A percentile compares a stretch with the other conserved stretches of the same genome.
Conservation (phyloP, 2,329 filamentous ascomycete species). For the Diplodia seriata region DNA sequence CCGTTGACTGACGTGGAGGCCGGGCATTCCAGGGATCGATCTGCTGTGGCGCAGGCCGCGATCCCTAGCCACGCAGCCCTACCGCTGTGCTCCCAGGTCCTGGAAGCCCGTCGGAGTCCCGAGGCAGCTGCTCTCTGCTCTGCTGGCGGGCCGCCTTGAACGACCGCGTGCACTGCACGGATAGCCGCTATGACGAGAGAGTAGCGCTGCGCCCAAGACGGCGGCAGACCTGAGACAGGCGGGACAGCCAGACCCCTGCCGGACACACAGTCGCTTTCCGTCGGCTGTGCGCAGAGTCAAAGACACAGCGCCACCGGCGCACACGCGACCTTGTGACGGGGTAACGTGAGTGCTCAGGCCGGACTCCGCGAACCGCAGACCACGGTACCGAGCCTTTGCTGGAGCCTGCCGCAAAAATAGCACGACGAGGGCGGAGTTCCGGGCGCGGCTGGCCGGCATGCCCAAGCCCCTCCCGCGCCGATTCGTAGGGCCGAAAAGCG, state of each 20-base stretch:
- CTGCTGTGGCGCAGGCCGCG: constrained; percentile 3
- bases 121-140: background rate
- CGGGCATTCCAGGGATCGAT: constrained; percentile 15
- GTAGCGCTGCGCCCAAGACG: background rate
- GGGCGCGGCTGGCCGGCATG: constrained; percentile 11
- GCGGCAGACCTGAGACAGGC: constrained; percentile 14
- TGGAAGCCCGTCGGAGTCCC: background rate
- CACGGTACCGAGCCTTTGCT: background rate
- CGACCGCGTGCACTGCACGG: background rate
- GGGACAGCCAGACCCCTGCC: constrained; percentile 4
- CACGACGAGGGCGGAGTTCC: constrained; percentile 7
- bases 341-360: constrained; percentile 20
- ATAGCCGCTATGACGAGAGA: background rate
- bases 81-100: background rate
- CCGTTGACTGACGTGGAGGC: constrained; percentile 27
- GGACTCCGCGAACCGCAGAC: constrained; percentile 10
- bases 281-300: constrained; percentile 9
- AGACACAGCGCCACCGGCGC: constrained; percentile 9
- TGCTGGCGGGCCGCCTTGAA: no score
- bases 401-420: constrained; percentile 22
- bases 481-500: constrained; percentile 21
- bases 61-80: constrained; percentile 15
- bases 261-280: constrained; percentile 12
- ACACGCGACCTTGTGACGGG: constrained; percentile 27
- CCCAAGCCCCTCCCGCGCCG: constrained; percentile 27